A percentile compares a stretch with the other conserved stretches of the same genome.
phyloP scores from a whole-genome alignment of 2,329 filamentous ascomycete species.

The Talaromyces sp. region DNA sequence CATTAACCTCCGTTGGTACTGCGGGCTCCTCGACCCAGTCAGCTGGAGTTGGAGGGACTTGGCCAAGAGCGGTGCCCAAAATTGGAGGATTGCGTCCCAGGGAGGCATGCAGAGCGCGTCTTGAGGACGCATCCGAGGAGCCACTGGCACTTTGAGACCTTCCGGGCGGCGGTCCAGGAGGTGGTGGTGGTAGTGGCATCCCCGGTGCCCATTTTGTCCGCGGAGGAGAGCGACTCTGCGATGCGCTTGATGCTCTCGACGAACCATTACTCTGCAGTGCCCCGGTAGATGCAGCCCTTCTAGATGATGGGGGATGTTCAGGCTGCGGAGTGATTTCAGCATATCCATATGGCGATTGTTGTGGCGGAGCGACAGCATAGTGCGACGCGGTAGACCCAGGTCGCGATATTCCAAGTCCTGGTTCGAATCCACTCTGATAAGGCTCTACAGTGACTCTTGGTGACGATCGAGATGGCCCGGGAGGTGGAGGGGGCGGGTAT shows the following conservation, averaged over 20 bases:
- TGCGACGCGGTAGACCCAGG: conserved; percentile 3
- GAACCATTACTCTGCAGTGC: conserved; percentile 31
- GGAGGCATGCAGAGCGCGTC: conserved; percentile 19
- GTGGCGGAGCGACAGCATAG: conserved; percentile 7
- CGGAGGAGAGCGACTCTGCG: conserved; percentile 27
- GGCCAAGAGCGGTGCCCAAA: conserved; percentile 33
- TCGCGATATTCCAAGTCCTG: neutral
- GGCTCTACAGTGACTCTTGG: conserved; percentile 25
- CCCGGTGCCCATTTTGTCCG: conserved; percentile 36
- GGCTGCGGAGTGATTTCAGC: conserved; percentile 13
- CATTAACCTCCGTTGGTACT: conserved; percentile 13
- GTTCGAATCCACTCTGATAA: conserved; percentile 16
- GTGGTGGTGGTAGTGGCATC: conserved; percentile 43
- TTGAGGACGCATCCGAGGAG: conserved; percentile 24
- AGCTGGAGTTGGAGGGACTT: conserved; percentile 40
- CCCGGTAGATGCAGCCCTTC: conserved; percentile 41
- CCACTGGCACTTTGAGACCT: conserved; percentile 37
- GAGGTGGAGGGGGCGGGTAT: conserved; percentile 30
- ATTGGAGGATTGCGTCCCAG: conserved; percentile 28
- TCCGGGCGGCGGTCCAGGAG: conserved; percentile 40
- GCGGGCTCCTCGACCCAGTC: conserved; percentile 36
- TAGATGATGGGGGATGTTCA: conserved; percentile 33
- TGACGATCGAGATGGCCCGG: conserved; percentile 24
- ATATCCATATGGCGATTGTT: conserved; percentile 12
- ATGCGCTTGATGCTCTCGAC: conserved; percentile 27